Conservation (phyloP, 2,329 filamentous ascomycete species). For the Paracoccidioides brasiliensis region DNA sequence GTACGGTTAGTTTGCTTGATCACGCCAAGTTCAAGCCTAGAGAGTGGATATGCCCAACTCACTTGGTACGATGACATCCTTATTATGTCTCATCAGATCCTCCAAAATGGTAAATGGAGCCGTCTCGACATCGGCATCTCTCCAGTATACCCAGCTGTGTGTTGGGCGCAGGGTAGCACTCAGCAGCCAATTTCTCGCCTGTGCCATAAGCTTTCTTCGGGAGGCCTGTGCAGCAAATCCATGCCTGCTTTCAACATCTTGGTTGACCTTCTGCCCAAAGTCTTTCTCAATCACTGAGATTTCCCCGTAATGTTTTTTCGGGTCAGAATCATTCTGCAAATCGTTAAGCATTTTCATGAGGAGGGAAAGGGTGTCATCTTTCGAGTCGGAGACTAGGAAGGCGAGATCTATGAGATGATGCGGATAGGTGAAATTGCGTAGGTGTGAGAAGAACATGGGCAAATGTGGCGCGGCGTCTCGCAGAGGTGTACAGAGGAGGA, state of each 20-base stretch:
- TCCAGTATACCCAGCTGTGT: conserved; percentile 99
- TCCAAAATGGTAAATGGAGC: conserved; percentile 94
- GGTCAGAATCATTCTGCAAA: conserved; percentile 67
- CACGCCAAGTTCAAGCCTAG: not conserved
- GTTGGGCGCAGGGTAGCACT: conserved; percentile 86
- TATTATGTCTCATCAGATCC: conserved; percentile 97
- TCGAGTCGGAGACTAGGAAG: conserved; percentile 94
- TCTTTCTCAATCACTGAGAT: conserved; percentile 98
- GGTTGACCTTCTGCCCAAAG: conserved; percentile 94
- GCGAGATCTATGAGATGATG: conserved; percentile 93
- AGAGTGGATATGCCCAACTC: conserved; percentile 34
- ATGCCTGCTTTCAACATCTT: conserved; percentile 94
- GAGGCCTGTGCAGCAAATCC: conserved; percentile 93
- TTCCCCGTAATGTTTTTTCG: conserved; percentile 77
- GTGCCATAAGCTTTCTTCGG: conserved; percentile 91
- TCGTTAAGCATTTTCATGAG: conserved; percentile 62
- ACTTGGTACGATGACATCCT: conserved; percentile 98
- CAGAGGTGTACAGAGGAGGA: conserved; percentile 85
- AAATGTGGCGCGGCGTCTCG: conserved; percentile 86
- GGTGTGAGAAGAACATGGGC: conserved; percentile 96
- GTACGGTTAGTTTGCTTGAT: conserved; percentile 16
- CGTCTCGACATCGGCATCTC: conserved; percentile 95
- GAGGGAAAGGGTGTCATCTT: conserved; percentile 71
- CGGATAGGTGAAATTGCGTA: conserved; percentile 92
- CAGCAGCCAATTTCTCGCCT: conserved; percentile 91